Conservation (phyloP, 495 filamentous ascomycete species). For the Talaromyces stipitatus region DNA sequence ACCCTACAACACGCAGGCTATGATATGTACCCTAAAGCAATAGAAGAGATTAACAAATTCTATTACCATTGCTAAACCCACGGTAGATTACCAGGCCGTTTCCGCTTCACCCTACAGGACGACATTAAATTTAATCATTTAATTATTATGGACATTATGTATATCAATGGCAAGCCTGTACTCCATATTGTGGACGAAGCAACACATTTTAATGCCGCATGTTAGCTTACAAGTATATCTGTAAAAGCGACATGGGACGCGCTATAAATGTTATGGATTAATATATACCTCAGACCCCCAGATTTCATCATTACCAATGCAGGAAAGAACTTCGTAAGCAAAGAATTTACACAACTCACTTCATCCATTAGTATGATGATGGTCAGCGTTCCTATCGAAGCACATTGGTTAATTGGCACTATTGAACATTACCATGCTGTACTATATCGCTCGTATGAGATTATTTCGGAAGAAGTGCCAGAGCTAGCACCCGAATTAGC, state of each 20-base stretch:
- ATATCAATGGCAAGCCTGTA: not conserved
- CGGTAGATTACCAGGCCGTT: not conserved
- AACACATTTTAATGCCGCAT: slow-evolving; percentile 6
- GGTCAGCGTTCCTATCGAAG: slow-evolving; percentile 13
- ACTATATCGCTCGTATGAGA: slow-evolving; percentile 10
- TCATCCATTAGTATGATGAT: not conserved
- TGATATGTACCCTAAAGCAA: not conserved
- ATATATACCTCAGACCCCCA: slow-evolving; percentile 18
- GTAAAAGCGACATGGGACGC: slow-evolving; percentile 13
- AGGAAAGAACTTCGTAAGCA: slow-evolving; percentile 17
- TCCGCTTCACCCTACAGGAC: not conserved
- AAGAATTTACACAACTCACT: slow-evolving; percentile 14
- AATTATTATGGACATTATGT: not conserved
- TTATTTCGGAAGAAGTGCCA: slow-evolving; percentile 10
- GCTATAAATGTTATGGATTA: slow-evolving; percentile 15
- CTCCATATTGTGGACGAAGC: not conserved
- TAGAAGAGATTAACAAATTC: not conserved
- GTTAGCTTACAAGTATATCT: not conserved
- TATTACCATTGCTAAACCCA: not conserved
- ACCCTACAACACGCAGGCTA: not conserved
- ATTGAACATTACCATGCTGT: slow-evolving; percentile 14
- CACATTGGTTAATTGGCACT: slow-evolving; percentile 14
- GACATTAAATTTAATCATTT: not conserved
- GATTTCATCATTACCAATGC: slow-evolving; percentile 12
- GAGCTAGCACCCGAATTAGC: not conserved